Conservation (phyloP, 352 stramenopile species). For the Globisporangium uncinulatum region DNA sequence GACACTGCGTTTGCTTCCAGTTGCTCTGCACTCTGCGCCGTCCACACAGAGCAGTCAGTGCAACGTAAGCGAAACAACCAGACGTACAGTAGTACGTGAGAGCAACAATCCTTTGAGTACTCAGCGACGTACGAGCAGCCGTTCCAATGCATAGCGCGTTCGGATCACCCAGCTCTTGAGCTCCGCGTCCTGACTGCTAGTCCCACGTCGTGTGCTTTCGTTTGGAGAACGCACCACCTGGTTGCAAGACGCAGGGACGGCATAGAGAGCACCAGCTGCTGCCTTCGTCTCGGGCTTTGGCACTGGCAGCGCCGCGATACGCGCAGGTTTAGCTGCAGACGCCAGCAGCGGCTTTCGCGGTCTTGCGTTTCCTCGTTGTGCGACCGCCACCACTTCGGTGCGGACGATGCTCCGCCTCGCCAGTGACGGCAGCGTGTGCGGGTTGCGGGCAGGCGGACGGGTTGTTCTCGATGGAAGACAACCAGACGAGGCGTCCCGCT, state of each 20-base stretch:
- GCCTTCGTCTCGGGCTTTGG: too few relatives aligned
- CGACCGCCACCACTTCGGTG: not conserved
- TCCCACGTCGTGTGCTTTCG: not conserved
- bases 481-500: too few relatives aligned
- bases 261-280: not conserved
- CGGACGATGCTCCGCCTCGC: not conserved
- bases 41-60: not conserved
- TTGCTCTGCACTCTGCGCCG: not conserved
- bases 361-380: not conserved
- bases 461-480: too few relatives aligned
- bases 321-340: not conserved
- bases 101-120: too few relatives aligned
- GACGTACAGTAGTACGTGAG: too few relatives aligned
- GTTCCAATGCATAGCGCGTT: constrained; percentile 1
- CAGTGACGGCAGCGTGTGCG: not conserved
- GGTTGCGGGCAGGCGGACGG: not conserved
- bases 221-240: not conserved
- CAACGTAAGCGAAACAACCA: too few relatives aligned
- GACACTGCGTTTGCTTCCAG: too few relatives aligned
- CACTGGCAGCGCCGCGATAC: not conserved
- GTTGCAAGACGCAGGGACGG: not conserved
- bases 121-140: not conserved
- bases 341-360: not conserved
- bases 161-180: constrained; percentile 3
- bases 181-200: not conserved